Percentiles rank a stretch among this genome's conserved stretches.
Evolutionary conservation across 2,329 filamentous ascomycete genomes (phyloP).

Genomic region (Cladophialophora immunda): DNA sequence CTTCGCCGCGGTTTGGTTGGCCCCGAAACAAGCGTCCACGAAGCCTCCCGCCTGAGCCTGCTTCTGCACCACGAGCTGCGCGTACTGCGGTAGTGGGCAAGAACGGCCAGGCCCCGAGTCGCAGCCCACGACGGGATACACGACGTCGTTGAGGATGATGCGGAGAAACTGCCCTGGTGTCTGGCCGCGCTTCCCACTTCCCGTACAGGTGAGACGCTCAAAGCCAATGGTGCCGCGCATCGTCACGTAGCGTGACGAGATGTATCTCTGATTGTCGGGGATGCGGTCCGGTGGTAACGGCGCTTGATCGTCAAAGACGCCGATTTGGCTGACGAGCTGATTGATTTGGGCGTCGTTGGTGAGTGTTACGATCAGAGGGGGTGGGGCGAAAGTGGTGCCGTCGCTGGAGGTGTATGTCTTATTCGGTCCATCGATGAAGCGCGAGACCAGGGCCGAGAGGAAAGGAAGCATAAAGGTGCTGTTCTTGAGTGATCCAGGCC

Average conservation of each 20-base stretch:
- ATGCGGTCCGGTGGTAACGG: conserved; percentile 58
- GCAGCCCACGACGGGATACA: conserved; percentile 59
- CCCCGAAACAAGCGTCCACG: conserved; percentile 52
- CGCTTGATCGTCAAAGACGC: conserved; percentile 67
- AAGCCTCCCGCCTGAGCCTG: conserved; percentile 61
- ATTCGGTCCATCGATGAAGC: conserved; percentile 62
- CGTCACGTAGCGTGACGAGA: conserved; percentile 63
- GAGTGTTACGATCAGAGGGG: conserved; percentile 66
- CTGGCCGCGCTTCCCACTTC: conserved; percentile 38
- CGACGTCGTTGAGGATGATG: conserved; percentile 68
- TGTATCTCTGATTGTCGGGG: conserved; percentile 59
- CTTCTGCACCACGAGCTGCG: conserved; percentile 57
- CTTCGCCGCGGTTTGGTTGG: not conserved
- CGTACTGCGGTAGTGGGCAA: conserved; percentile 60
- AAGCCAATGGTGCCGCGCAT: conserved; percentile 74
- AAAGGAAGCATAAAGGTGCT: conserved; percentile 70
- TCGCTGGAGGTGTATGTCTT: not conserved
- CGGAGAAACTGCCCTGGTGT: conserved; percentile 57
- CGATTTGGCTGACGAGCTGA: conserved; percentile 67
- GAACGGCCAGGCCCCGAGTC: conserved; percentile 63
- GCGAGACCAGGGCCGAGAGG: conserved; percentile 62
- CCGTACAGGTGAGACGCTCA: conserved; percentile 67
- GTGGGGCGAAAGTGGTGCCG: conserved; percentile 55
- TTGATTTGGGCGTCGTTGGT: conserved; percentile 73
- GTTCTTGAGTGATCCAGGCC: conserved; percentile 64